These are phyloP conservation scores for Blastobotrys aristatus DNA, from an alignment of 1,139 yeast species.

Conservation along the genomic window DNA sequence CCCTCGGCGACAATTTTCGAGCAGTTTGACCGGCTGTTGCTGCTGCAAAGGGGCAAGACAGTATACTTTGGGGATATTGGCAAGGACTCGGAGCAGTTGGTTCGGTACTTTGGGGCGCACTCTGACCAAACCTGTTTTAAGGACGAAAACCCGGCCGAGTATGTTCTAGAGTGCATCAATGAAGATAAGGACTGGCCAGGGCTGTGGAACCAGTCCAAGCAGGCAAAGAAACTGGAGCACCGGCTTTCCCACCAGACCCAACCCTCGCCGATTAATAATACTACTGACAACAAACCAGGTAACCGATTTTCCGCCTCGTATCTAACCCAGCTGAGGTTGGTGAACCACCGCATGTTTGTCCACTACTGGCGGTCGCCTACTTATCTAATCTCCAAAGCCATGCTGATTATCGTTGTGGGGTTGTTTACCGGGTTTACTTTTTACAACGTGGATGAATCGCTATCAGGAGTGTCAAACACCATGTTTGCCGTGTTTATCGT, in stretches of 20 bases:
- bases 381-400: slow-evolving; percentile 32
- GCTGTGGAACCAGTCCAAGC: slow-evolving; percentile 54
- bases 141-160: slow-evolving; percentile 70
- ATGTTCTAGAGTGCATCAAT: slow-evolving; percentile 71
- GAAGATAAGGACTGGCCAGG: slow-evolving; percentile 71
- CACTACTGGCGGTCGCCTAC: slow-evolving; percentile 42
- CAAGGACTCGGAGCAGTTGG: slow-evolving; percentile 49
- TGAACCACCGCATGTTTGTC: slow-evolving; percentile 34
- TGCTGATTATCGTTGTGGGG: slow-evolving; percentile 36
- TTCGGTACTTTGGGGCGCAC: slow-evolving; percentile 60
- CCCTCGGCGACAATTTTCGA: slow-evolving; percentile 70
- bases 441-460: slow-evolving; percentile 46
- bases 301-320: slow-evolving; percentile 34
- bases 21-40: slow-evolving; percentile 66
- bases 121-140: slow-evolving; percentile 60
- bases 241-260: slow-evolving; percentile 31
- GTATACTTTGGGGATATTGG: slow-evolving; percentile 79
- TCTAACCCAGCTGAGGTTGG: slow-evolving; percentile 35
- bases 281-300: slow-evolving; percentile 36
- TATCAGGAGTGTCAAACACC: slow-evolving; percentile 49
- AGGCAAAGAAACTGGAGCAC: slow-evolving; percentile 57
- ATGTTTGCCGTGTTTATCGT: slow-evolving; percentile 50
- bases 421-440: slow-evolving; percentile 52
- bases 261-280: background rate
- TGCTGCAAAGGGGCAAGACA: slow-evolving; percentile 67